These are phyloP conservation scores for Ceratobasidium theobromae DNA, from an alignment of 1,284 basidiomycete species.

Conservation along the genomic window DNA sequence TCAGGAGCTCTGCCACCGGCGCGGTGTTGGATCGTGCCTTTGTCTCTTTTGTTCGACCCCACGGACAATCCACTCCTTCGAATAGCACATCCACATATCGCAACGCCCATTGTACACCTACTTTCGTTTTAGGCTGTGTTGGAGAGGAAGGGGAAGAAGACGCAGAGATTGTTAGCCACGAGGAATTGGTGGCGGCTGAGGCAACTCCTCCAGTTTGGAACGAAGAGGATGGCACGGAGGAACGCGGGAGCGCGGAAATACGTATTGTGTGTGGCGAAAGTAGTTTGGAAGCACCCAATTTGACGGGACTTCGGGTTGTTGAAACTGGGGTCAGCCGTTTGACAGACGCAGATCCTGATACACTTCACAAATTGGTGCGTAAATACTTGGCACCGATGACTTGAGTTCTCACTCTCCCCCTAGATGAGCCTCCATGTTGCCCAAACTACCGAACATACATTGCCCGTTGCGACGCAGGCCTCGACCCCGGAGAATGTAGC, in stretches of 20 bases:
- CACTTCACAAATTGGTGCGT: neutral
- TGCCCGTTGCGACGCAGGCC: neutral
- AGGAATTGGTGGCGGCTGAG: neutral
- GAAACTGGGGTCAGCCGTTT: neutral
- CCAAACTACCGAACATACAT: neutral
- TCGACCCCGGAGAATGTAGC: neutral
- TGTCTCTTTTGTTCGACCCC: neutral
- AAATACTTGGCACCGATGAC: neutral
- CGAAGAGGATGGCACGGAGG: constrained; percentile 3
- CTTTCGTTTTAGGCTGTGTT: constrained; percentile 25
- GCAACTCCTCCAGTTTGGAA: neutral
- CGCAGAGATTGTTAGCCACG: neutral
- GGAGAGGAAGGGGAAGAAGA: constrained; percentile 22
- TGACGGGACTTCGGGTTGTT: neutral
- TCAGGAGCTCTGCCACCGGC: neutral
- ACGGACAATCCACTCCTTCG: neutral
- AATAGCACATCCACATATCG: neutral
- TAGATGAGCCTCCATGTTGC: neutral
- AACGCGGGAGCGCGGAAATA: neutral
- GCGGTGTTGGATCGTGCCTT: constrained; percentile 4
- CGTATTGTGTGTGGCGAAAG: neutral
- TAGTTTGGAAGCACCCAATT: neutral
- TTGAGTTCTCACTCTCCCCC: neutral
- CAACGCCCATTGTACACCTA: constrained; percentile 2
- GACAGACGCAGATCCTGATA: neutral